Evolutionary conservation across 768 basidiomycete genomes (phyloP).

Genomic region (Boletellus ananas): DNA sequence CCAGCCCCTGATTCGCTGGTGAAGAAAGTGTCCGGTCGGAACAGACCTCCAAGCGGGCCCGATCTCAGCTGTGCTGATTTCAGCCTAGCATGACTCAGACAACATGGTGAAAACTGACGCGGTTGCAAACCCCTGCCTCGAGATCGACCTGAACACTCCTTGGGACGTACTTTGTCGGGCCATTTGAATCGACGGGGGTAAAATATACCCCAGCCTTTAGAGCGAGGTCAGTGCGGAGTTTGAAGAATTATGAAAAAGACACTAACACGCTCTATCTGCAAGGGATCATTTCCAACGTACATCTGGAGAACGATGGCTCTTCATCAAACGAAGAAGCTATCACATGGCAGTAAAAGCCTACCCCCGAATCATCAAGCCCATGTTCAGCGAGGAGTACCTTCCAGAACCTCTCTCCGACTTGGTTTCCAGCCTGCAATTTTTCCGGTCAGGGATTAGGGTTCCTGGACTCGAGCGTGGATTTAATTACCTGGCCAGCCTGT

Average conservation of each 20-base stretch:
- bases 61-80: conserved; percentile 51
- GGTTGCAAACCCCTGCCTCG: conserved; percentile 82
- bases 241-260: not conserved
- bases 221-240: not conserved
- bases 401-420: conserved; percentile 88
- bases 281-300: conserved; percentile 69
- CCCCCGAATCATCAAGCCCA: conserved; percentile 70
- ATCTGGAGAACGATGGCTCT: conserved; percentile 35
- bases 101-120: conserved; percentile 41
- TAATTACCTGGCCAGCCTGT: conserved; percentile 66
- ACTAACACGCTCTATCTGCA: conserved; percentile 70
- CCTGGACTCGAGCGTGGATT: not conserved
- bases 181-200: conserved; percentile 55
- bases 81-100: not conserved
- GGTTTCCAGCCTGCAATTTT: conserved; percentile 58
- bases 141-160: conserved; percentile 88
- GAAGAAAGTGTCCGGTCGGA: conserved; percentile 85
- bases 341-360: conserved; percentile 29
- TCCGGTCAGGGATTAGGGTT: conserved; percentile 19
- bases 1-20: conserved; percentile 65
- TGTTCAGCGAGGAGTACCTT: conserved; percentile 83
- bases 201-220: conserved; percentile 78
- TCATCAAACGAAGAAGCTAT: conserved; percentile 14
- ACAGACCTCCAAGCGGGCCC: conserved; percentile 69
- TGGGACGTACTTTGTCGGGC: conserved; percentile 75